Conservation (phyloP, 352 stramenopile species). For the Thalassiosira mediterranea region DNA sequence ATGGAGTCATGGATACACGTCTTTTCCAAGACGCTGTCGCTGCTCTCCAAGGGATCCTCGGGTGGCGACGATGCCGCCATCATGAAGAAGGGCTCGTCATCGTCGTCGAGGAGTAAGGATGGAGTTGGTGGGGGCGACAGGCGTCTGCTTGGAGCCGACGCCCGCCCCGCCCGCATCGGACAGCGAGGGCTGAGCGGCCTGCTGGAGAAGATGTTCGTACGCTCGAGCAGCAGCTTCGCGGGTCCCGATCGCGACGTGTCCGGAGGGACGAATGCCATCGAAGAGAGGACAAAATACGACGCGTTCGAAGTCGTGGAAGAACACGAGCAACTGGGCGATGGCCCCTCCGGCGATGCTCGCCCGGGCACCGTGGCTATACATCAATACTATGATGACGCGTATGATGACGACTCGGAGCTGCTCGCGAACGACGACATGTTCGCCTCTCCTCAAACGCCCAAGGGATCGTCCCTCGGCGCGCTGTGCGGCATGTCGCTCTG, state of each 20-base stretch:
- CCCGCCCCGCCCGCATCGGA: no score
- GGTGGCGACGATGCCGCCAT: neutral
- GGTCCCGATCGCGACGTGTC: neutral
- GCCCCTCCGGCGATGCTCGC: no score
- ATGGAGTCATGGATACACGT: slow-evolving; percentile 18
- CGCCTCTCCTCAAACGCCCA: neutral
- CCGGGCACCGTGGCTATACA: no score
- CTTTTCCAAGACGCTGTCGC: slow-evolving; percentile 8
- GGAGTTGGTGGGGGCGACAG: neutral
- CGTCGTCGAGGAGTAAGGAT: neutral
- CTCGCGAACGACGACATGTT: slow-evolving; percentile 45
- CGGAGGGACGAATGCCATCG: neutral
- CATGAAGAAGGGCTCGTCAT: neutral
- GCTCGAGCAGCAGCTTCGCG: neutral
- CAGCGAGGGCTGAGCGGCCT: neutral
- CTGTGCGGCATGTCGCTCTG: slow-evolving; percentile 52
- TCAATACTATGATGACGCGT: neutral
- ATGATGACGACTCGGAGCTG: slow-evolving; percentile 1
- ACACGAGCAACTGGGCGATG: no score
- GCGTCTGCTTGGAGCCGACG: no score
- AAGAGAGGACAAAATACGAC: slow-evolving; percentile 1
- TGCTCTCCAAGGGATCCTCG: neutral
- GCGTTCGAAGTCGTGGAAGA: no score
- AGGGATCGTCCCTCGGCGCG: neutral
- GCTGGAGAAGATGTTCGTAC: neutral